phyloP scores from a whole-genome alignment of 106 monocot genomes.

The Allium sativum region DNA sequence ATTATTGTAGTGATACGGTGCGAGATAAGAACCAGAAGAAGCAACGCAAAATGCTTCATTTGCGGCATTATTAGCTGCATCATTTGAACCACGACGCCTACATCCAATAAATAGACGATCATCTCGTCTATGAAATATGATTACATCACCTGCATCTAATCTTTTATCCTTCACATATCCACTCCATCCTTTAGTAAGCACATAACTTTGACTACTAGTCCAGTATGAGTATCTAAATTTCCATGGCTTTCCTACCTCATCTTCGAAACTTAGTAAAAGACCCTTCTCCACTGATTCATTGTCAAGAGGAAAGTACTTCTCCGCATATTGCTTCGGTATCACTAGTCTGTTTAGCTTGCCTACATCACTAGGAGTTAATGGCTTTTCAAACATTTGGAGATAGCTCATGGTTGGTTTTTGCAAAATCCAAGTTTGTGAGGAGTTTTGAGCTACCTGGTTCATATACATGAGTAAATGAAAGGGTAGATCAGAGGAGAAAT shows the following conservation, averaged over 20 bases:
- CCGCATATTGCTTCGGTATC: conserved; percentile 75
- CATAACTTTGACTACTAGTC: conserved; percentile 79
- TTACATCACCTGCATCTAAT: conserved; percentile 29
- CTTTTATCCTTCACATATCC: conserved; percentile 57
- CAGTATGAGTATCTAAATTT: conserved; percentile 72
- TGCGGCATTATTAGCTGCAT: neutral
- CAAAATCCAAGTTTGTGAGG: conserved; percentile 19
- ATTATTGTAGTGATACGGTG: conserved; percentile 11
- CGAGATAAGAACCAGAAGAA: neutral
- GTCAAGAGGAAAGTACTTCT: conserved; percentile 61
- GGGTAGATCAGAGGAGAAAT: neutral
- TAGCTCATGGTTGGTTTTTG: conserved; percentile 10
- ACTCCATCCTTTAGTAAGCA: conserved; percentile 77
- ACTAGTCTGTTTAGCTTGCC: conserved; percentile 78
- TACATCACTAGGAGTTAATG: conserved; percentile 69
- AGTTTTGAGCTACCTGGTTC: conserved; percentile 18
- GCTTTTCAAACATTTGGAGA: conserved; percentile 63
- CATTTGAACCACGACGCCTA: conserved; percentile 12
- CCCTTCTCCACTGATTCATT: conserved; percentile 56
- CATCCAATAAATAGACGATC: conserved; percentile 15
- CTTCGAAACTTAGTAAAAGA: conserved; percentile 50
- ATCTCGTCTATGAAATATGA: conserved; percentile 17
- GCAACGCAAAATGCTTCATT: neutral
- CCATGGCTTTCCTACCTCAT: conserved; percentile 53
- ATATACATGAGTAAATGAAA: conserved; percentile 11